Evolutionary conservation across 306 rosid species (phyloP), one percentile per base, ranked within the genome.

Genomic region (Coriaria nepalensis): DNA sequence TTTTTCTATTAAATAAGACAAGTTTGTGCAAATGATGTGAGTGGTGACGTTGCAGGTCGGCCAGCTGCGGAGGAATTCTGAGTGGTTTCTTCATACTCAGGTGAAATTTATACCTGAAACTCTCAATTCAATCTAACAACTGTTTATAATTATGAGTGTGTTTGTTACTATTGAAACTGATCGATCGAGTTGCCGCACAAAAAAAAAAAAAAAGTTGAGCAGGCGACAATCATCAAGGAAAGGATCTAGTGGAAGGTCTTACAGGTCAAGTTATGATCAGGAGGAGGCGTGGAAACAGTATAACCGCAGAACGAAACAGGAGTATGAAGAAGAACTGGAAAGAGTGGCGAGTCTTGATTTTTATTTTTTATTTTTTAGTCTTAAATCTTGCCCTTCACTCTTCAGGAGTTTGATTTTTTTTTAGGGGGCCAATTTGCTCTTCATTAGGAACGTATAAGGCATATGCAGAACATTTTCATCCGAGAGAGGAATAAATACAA

Each of bases 241-340:
- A 66, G 80, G 73, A 66, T 59, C 67, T 57, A 63, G 68, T 10
- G 73, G 80, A 9, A 45, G 77, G 55, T 73, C 88, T 13, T 72
- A 52, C 46, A 72, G 83, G 38, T 51, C 93, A 11, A 8, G 78
- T 35, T 83, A 65, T 20, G 29, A 20, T 68, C 86, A 74, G 68
- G 94, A 80, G 72, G 97, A 81, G 65, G 95, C 83, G 6, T 66
- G 80, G 83, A 81, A 60, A 62, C 83, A 55, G 57, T 71, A 74
- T 66, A 73, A 70, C 45, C 83, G 78, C 47, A 73, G 81, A 29
- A 37, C 74, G 77, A 86, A 76, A 72, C 90, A 88, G 72, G 86
- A 88, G 82, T 88, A 74, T 6, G 95, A 81, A 61, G 95, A 84
- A 70, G 93, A 86, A 66, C 61, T 82, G 84, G 93, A 81, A 55